Percentiles rank a stretch among this genome's conserved stretches.
These are phyloP conservation scores for Kodamaea sp. DNA, from an alignment of 1,139 yeast genomes.

Conservation along the genomic window DNA sequence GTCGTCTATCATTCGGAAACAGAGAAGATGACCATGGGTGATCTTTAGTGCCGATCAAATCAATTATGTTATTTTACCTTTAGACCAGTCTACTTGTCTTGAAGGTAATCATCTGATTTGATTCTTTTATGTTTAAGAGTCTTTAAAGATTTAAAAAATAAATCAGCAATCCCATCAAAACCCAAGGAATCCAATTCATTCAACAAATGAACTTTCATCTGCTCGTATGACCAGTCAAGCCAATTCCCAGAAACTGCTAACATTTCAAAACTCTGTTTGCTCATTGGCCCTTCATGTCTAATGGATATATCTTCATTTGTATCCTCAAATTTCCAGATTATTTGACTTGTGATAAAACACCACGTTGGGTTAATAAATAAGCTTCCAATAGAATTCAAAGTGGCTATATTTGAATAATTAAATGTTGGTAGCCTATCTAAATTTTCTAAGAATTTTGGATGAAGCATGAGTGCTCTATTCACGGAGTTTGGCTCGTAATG, in stretches of 20 bases:
- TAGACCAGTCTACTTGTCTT: too few relatives aligned
- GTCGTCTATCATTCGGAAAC: too few relatives aligned
- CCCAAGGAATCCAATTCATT: conserved; percentile 33
- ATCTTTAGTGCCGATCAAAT: too few relatives aligned
- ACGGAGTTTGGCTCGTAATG: conserved; percentile 16
- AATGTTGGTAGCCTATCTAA: conserved; percentile 33
- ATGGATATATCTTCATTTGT: conserved; percentile 20
- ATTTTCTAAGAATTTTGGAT: conserved; percentile 31
- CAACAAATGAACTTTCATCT: conserved; percentile 37
- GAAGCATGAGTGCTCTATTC: conserved; percentile 40
- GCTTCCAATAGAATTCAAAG: conserved; percentile 39
- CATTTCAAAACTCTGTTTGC: conserved; percentile 26
- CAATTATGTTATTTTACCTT: too few relatives aligned
- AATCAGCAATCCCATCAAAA: conserved; percentile 41
- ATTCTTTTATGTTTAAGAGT: conserved; percentile 30
- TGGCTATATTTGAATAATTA: conserved; percentile 20
- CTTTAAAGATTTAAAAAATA: conserved; percentile 45
- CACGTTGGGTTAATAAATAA: conserved; percentile 56
- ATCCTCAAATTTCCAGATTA: conserved; percentile 50
- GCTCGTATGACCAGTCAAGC: conserved; percentile 33
- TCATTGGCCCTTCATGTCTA: conserved; percentile 48
- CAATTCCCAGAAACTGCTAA: conserved; percentile 23
- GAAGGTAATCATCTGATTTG: too few relatives aligned
- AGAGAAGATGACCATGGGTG: too few relatives aligned
- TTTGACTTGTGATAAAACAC: conserved; percentile 41